These are phyloP conservation scores for Dillenia turbinata DNA, from an alignment of 164 flowering plant species.

Conservation along the genomic window DNA sequence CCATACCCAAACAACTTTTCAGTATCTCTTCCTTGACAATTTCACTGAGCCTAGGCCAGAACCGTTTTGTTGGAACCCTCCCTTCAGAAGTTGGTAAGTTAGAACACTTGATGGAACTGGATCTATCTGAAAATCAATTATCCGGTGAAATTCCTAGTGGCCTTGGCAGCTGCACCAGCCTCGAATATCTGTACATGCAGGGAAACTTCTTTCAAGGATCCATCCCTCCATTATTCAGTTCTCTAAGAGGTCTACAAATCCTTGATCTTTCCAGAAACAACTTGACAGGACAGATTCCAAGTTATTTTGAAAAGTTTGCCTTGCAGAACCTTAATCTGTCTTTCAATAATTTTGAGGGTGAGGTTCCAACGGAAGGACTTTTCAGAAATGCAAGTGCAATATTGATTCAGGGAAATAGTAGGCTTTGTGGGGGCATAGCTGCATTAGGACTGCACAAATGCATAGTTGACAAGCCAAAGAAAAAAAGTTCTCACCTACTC, in stretches of 20 bases:
- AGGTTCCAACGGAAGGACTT: constrained; percentile 34
- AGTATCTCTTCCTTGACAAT: constrained; percentile 8
- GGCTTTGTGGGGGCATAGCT: constrained; percentile 36
- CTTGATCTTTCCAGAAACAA: constrained; percentile 29
- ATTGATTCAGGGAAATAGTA: constrained; percentile 22
- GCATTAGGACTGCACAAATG: constrained; percentile 25
- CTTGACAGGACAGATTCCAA: constrained; percentile 26
- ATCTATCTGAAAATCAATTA: constrained; percentile 22
- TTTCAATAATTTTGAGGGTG: constrained; percentile 35
- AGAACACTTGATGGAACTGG: neutral
- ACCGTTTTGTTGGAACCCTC: constrained; percentile 17
- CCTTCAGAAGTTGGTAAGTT: constrained; percentile 24
- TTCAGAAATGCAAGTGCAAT: constrained; percentile 28
- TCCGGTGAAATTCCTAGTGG: constrained; percentile 25
- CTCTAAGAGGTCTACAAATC: constrained; percentile 7
- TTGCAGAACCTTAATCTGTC: constrained; percentile 30
- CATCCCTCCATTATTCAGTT: constrained; percentile 21
- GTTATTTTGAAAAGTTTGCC: constrained; percentile 8
- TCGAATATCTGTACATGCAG: constrained; percentile 10
- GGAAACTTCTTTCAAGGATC: constrained; percentile 20
- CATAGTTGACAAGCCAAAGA: neutral
- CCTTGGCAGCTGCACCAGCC: constrained; percentile 12
- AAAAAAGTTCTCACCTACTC: neutral
- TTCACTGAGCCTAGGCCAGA: neutral
- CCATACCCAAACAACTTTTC: constrained; percentile 15